Conservation (phyloP, 257 asterid genomes). For the Eucommia ulmoides region DNA sequence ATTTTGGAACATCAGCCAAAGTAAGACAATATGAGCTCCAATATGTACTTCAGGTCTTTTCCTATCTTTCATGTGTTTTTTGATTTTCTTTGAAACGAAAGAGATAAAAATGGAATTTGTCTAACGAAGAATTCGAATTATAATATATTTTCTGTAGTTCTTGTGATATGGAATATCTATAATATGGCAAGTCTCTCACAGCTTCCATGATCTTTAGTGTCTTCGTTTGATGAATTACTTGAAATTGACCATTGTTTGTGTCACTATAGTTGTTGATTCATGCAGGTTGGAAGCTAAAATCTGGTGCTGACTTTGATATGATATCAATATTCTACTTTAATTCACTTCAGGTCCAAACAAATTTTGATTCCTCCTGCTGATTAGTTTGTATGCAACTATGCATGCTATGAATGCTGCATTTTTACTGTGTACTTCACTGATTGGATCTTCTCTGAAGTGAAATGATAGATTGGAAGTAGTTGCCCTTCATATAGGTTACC, state of each 20-base stretch:
- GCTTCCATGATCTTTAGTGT: too few relatives aligned
- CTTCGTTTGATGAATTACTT: too few relatives aligned
- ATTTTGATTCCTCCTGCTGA: too few relatives aligned
- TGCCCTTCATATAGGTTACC: not conserved
- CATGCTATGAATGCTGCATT: not conserved
- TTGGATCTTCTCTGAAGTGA: not conserved
- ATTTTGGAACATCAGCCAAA: constrained; percentile 54
- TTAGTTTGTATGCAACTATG: too few relatives aligned
- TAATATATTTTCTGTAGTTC: not conserved
- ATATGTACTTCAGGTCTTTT: constrained; percentile 71
- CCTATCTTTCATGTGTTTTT: constrained; percentile 3
- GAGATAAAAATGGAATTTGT: not conserved
- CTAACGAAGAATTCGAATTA: not conserved
- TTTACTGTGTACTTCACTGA: not conserved
- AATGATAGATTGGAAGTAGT: too few relatives aligned
- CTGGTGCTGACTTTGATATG: not conserved
- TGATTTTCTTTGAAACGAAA: not conserved
- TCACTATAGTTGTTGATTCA: too few relatives aligned
- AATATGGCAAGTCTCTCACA: too few relatives aligned
- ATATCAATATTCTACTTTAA: not conserved
- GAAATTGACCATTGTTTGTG: too few relatives aligned
- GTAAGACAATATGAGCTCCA: constrained; percentile 85
- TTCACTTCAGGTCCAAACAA: not conserved
- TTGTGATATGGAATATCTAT: not conserved
- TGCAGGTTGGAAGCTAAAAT: too few relatives aligned